Evolutionary conservation across 192 early-diverging fungal species (phyloP).

Genomic region (Podila minutissima): DNA sequence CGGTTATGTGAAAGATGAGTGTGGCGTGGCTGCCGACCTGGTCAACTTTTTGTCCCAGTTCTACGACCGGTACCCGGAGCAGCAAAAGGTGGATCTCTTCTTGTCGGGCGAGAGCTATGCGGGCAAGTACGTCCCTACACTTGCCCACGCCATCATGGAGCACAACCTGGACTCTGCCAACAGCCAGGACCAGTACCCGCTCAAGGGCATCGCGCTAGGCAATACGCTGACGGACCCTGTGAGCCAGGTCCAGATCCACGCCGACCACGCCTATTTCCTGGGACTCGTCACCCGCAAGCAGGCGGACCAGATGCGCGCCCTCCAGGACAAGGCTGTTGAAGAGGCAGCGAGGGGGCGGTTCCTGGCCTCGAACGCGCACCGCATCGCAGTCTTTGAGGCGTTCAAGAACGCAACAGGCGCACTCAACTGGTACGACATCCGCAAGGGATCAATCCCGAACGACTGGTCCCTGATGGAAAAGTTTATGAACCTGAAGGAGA

Average conservation of each 20-base stretch:
- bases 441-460: slow-evolving; percentile 69
- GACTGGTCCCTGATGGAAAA: slow-evolving; percentile 68
- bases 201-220: slow-evolving; percentile 58
- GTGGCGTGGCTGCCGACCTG: slow-evolving; percentile 75
- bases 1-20: slow-evolving; percentile 79
- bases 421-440: slow-evolving; percentile 84
- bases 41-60: slow-evolving; percentile 76
- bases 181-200: slow-evolving; percentile 7
- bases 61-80: slow-evolving; percentile 73
- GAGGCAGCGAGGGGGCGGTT: slow-evolving; percentile 61
- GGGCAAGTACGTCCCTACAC: slow-evolving; percentile 78
- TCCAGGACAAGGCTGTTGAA: slow-evolving; percentile 52
- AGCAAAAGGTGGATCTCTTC: slow-evolving; percentile 66
- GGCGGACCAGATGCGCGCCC: slow-evolving; percentile 40
- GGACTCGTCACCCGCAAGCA: slow-evolving; percentile 61
- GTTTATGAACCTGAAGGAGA: slow-evolving; percentile 63
- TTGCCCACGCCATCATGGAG: slow-evolving; percentile 70
- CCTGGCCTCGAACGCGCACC: slow-evolving; percentile 54
- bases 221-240: slow-evolving; percentile 74
- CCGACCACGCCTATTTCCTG: slow-evolving; percentile 63
- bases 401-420: slow-evolving; percentile 74
- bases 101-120: slow-evolving; percentile 71
- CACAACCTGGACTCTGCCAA: slow-evolving; percentile 54
- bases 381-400: slow-evolving; percentile 69
- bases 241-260: slow-evolving; percentile 65